Evolutionary conservation across 257 asterid species (phyloP).

Genomic region (Nicotiana benthamiana): DNA sequence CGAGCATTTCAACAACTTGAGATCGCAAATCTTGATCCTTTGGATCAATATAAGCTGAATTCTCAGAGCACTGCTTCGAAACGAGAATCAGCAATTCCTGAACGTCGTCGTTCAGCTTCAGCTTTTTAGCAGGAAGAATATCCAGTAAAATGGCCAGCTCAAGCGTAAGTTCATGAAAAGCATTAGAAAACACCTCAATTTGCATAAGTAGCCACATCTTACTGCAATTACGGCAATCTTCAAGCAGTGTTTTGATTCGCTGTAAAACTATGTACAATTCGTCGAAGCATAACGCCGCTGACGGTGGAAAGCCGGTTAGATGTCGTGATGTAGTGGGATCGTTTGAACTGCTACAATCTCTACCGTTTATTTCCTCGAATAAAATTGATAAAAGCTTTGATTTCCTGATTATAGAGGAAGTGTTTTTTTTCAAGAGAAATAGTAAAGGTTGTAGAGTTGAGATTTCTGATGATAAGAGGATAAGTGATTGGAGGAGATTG

Average conservation of each 20-base stretch:
- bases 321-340: constrained; percentile 10
- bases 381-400: constrained; percentile 49
- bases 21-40: constrained; percentile 38
- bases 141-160: constrained; percentile 74
- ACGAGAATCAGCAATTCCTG: constrained; percentile 54
- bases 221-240: constrained; percentile 55
- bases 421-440: constrained; percentile 35
- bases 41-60: constrained; percentile 26
- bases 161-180: constrained; percentile 46
- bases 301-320: constrained; percentile 37
- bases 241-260: constrained; percentile 44
- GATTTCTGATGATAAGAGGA: constrained; percentile 52
- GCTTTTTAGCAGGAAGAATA: constrained; percentile 55
- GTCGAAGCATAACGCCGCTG: constrained; percentile 70
- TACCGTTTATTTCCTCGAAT: constrained; percentile 55
- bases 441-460: constrained; percentile 38
- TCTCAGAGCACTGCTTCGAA: constrained; percentile 55
- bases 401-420: constrained; percentile 51
- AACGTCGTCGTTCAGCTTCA: constrained; percentile 52
- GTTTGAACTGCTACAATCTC: not conserved
- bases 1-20: constrained; percentile 52
- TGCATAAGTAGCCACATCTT: constrained; percentile 78
- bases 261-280: constrained; percentile 68
- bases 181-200: constrained; percentile 32
- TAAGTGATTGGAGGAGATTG: constrained; percentile 51